Conservation (phyloP, 176 grass and related monocot species). For the Oryza officinalis region DNA sequence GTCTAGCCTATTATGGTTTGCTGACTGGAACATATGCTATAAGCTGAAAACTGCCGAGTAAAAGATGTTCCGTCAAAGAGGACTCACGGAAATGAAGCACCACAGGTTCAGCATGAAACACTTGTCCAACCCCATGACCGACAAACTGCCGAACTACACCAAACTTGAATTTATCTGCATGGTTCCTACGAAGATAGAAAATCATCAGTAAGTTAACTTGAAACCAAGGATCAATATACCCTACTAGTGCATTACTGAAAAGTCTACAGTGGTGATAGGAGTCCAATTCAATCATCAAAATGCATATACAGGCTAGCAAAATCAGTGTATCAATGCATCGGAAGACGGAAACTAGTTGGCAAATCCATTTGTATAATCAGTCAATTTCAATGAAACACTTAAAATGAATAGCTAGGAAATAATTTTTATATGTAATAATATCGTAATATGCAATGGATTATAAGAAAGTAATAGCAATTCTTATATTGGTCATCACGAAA, state of each 20-base stretch:
- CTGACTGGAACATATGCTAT: not conserved
- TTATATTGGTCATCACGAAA: not conserved
- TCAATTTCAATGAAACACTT: not conserved
- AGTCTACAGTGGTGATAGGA: not conserved
- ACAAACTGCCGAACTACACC: slow-evolving; percentile 84
- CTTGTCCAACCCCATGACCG: slow-evolving; percentile 85
- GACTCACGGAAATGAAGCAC: slow-evolving; percentile 90
- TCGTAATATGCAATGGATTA: not conserved
- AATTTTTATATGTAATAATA: not conserved
- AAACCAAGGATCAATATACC: slow-evolving; percentile 8
- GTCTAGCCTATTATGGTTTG: not conserved
- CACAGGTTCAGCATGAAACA: slow-evolving; percentile 86
- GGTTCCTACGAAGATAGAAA: slow-evolving; percentile 57
- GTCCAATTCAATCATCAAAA: slow-evolving; percentile 1
- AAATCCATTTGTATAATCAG: not conserved
- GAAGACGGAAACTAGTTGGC: not conserved
- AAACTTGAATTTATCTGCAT: slow-evolving; percentile 82
- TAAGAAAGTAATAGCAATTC: slow-evolving; percentile 6
- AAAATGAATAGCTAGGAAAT: not conserved
- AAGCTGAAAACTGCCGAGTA: slow-evolving; percentile 8
- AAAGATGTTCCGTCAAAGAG: slow-evolving; percentile 10
- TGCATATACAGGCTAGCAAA: not conserved
- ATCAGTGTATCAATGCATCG: not conserved
- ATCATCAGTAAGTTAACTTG: slow-evolving; percentile 22
- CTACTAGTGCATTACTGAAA: not conserved